Evolutionary conservation across 768 basidiomycete species (phyloP).

Genomic region (Suillus occidentalis): DNA sequence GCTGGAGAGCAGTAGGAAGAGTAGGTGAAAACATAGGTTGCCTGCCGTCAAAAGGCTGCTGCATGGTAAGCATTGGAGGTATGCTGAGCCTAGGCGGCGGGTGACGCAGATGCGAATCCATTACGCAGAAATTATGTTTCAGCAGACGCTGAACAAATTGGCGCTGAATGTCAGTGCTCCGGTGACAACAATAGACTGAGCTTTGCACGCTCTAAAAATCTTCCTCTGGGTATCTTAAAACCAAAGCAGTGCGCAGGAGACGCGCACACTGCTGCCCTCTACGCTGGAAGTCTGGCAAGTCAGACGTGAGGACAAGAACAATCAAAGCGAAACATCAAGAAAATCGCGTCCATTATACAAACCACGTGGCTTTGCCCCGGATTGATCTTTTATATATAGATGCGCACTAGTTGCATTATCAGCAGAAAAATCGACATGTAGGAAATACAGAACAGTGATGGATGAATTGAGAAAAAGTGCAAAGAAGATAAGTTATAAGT

Average conservation of each 20-base stretch:
- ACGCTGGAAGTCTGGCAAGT: not conserved
- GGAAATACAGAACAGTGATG: not conserved
- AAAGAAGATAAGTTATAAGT: not conserved
- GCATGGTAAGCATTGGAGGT: slow-evolving; percentile 51
- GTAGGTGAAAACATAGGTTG: slow-evolving; percentile 64
- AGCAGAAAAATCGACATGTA: not conserved
- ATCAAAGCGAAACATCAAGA: slow-evolving; percentile 3
- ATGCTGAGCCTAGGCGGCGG: slow-evolving; percentile 60
- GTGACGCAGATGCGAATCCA: slow-evolving; percentile 45
- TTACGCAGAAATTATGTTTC: slow-evolving; percentile 16
- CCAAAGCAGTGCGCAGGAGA: slow-evolving; percentile 2
- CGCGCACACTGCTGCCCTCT: slow-evolving; percentile 4
- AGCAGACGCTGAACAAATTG: slow-evolving; percentile 1
- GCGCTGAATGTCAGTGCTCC: not conserved
- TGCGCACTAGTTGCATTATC: too few relatives aligned
- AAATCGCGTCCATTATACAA: slow-evolving; percentile 1
- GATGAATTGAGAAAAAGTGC: not conserved
- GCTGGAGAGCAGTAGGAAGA: slow-evolving; percentile 58
- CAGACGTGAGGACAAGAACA: slow-evolving; percentile 1
- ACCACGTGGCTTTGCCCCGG: slow-evolving; percentile 4
- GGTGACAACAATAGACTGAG: slow-evolving; percentile 5
- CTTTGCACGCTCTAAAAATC: slow-evolving; percentile 2
- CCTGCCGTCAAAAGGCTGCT: slow-evolving; percentile 51
- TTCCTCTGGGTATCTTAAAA: slow-evolving; percentile 2
- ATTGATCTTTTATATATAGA: not conserved